Evolutionary conservation across 345 rosid species (phyloP).

Genomic region (Lumnitzera racemosa): DNA sequence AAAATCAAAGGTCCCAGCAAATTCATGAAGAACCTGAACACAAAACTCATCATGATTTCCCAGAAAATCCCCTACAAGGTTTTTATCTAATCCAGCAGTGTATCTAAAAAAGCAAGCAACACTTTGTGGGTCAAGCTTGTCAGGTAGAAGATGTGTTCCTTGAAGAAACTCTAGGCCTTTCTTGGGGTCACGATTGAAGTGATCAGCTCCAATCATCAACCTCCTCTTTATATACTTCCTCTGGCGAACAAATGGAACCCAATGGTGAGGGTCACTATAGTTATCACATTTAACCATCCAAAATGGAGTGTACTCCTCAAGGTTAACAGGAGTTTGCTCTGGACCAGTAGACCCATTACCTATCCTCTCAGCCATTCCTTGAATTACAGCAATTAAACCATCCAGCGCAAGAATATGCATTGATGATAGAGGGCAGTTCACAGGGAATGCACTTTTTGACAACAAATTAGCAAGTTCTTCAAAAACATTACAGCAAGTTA

Average conservation of each 20-base stretch:
- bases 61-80: constrained; percentile 95
- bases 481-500: constrained; percentile 94
- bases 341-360: constrained; percentile 58
- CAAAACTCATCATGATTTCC: constrained; percentile 99
- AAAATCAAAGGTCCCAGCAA: constrained; percentile 98
- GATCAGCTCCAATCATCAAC: constrained; percentile 99
- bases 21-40: constrained; percentile 97
- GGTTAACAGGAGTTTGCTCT: constrained; percentile 63
- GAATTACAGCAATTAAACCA: constrained; percentile 90
- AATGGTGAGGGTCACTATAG: constrained; percentile 69
- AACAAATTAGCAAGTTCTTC: constrained; percentile 92
- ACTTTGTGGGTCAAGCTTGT: constrained; percentile 97
- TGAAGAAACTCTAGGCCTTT: constrained; percentile 97
- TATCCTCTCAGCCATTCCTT: constrained; percentile 99
- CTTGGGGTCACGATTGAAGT: constrained; percentile 97
- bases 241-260: constrained; percentile 91
- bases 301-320: constrained; percentile 90
- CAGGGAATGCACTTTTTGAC: constrained; percentile 97
- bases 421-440: constrained; percentile 89
- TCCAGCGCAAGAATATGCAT: constrained; percentile 98
- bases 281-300: constrained; percentile 95
- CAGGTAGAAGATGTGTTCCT: constrained; percentile 97
- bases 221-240: constrained; percentile 94
- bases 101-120: constrained; percentile 98
- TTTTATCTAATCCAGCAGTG: constrained; percentile 95